A percentile compares a stretch with the other conserved stretches of the same genome.
phyloP scores from a whole-genome alignment of 1,284 basidiomycete species.

The Ceratobasidium sp. region DNA sequence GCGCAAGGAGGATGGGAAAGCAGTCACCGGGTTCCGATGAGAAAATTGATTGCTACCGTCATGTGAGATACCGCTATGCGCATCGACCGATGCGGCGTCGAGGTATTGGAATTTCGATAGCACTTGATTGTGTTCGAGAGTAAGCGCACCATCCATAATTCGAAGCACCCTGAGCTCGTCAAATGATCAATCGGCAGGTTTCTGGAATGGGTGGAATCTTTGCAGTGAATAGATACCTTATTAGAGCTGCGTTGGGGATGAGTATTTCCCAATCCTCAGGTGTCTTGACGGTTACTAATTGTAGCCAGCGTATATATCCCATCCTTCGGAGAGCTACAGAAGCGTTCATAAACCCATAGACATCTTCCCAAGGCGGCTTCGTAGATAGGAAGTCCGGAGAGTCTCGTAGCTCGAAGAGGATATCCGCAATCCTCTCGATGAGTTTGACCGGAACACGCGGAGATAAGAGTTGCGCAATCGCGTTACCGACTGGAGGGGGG shows the following conservation, averaged over 20 bases:
- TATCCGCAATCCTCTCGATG: slow-evolving; percentile 20
- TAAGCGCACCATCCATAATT: neutral
- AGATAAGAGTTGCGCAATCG: too few species aligned
- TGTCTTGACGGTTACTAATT: neutral
- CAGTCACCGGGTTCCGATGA: neutral
- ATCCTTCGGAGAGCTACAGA: slow-evolving; percentile 6
- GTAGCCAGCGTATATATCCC: slow-evolving; percentile 17
- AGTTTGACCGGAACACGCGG: slow-evolving; percentile 33
- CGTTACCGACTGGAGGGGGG: too few species aligned
- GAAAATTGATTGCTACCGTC: neutral
- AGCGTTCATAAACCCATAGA: slow-evolving; percentile 6
- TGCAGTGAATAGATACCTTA: slow-evolving; percentile 4
- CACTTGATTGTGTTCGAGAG: neutral
- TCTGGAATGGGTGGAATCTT: neutral
- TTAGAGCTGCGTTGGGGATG: neutral
- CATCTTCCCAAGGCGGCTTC: slow-evolving; percentile 15
- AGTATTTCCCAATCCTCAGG: slow-evolving; percentile 2
- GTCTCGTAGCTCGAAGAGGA: neutral
- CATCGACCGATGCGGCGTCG: neutral
- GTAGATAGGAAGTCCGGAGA: neutral
- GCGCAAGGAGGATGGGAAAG: neutral
- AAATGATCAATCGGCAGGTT: neutral
- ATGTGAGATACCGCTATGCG: neutral
- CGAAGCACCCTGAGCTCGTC: slow-evolving; percentile 15
- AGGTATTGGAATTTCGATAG: neutral